phyloP scores from a whole-genome alignment of 106 monocot species.

The Hemerocallis citrina region DNA sequence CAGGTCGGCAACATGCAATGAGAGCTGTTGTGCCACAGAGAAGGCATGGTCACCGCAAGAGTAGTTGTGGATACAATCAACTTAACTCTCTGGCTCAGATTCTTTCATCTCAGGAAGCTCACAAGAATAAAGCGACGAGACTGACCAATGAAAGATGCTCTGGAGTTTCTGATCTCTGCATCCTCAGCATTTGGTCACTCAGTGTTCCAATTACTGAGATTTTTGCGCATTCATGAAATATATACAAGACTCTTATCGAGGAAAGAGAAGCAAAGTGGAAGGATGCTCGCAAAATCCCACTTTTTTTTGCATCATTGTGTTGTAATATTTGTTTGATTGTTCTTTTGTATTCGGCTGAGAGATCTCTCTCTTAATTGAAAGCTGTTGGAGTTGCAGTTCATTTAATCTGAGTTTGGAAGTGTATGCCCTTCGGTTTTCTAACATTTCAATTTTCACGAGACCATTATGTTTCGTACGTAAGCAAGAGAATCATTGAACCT shows the following conservation, averaged over 20 bases:
- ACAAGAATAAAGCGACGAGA: background rate
- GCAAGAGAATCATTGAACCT: too few relatives aligned
- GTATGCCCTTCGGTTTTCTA: too few relatives aligned
- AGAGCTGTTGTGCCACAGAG: constrained; percentile 16
- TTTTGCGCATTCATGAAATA: background rate
- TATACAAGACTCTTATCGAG: constrained; percentile 1
- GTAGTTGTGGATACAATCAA: background rate
- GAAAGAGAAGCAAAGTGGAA: background rate
- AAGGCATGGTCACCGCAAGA: background rate
- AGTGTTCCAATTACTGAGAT: constrained; percentile 27
- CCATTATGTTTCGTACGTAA: too few relatives aligned
- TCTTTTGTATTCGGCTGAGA: too few relatives aligned
- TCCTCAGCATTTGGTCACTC: constrained; percentile 35
- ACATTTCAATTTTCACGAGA: too few relatives aligned
- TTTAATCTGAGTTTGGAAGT: too few relatives aligned
- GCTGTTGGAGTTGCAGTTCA: too few relatives aligned
- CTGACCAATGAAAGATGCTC: background rate
- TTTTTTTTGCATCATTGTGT: too few relatives aligned
- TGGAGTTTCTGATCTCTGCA: background rate
- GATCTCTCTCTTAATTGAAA: too few relatives aligned
- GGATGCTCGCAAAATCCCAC: too few relatives aligned
- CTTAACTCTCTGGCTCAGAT: constrained; percentile 27
- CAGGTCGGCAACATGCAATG: constrained; percentile 9
- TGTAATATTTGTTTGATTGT: background rate
- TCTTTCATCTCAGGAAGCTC: constrained; percentile 20